Base-by-base conservation (phyloP, 495 filamentous ascomycete genomes). In the Annulohypoxylon nitens region DNA sequence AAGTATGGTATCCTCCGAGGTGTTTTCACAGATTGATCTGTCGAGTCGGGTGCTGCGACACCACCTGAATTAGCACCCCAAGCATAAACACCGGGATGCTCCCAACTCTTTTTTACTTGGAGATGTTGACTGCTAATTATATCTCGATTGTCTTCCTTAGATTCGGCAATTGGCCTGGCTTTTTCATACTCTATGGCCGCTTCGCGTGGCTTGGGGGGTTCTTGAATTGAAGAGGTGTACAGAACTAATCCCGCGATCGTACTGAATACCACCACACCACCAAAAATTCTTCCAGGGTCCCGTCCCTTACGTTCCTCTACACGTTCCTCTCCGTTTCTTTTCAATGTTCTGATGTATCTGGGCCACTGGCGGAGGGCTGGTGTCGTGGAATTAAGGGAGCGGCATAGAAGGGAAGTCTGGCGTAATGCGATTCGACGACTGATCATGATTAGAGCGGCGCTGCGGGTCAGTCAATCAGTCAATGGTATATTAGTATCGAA, bases 61-160 rank as follows among this genome's bases (percentile, higher is more conserved):
- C 85, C 83, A 43, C 95, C 93, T n/a, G 82, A 86, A 76, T 99
- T 99, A 2, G 91, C 92, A 14, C 96, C 96, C 95, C 96, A 99
- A 30, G 90, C 89, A 82, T 97, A 97, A 1, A 98, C 91, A 0
- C 93, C 96, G 2, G 96, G 95, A 62, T 92, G 90, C 80, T 94
- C 93, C 88, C 92, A 91, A 77, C 93, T 97, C 75, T 88, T 90
- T 84, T 93, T 94, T 43, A 95, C 92, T 81, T 97, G 93, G 16
- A 94, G 83, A 78, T 95, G 93, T 74, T 94, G 89, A 9, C 89
- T 90, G 74, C 91, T 91, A 18, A 95, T 87, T 34, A 90, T 73
- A 64, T 95, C 92, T 66, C 92, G 83, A 57, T 87, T 87, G 37
- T 93, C 90, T 76, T 94, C 92, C 67, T 88, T 89, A 5, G 88